Evolutionary conservation across 2,329 filamentous ascomycete species (phyloP), one percentile per base, ranked within the genome.

Genomic region (Hymenoscyphus occultus): DNA sequence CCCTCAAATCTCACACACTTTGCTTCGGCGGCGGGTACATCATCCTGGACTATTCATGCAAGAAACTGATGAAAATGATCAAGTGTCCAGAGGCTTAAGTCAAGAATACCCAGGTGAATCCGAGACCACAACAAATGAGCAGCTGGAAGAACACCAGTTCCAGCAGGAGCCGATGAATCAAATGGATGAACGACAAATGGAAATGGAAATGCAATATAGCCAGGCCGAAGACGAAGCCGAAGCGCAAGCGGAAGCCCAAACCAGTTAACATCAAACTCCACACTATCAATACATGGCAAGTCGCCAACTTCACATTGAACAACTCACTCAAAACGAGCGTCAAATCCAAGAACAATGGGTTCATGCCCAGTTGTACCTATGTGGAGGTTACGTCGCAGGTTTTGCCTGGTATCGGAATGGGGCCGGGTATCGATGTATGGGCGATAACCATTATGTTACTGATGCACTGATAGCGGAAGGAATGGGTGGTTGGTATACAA

Each of bases 311-410:
- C 40, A 48, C 7, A 64, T 68, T 10, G 31, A 61, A 1, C 56
- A 22, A 10, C 57, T 72, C n/a, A 19, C 60, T 5, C 60, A 54
- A 2, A 9, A 61, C 5, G 69, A 72, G 32, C 64, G 63, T 13
- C 35, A 60, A 3, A 45, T 64, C 28, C 70, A 72, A 67, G 69
- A 73, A 22, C 7, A 51, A 28, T 72, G 70, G 70, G 70, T 65
- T 0, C 59, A 61, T 31, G 7, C 32, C 13, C 60, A 57, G 0
- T 64, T 71, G 7, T 9, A 28, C 4, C 39, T 59, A 14, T 59
- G 64, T 2, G 62, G 64, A n/a, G 48, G 51, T 22, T 71, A 68
- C 42, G 66, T 67, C 1, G 61, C 61, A 14, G 57, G 62, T 0
- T 69, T 63, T 9, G 9, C 22, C 3, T 72, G 67, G 68, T 56